A percentile compares a stretch with the other conserved stretches of the same genome.
These are phyloP conservation scores for Colletotrichum acutatum DNA, from an alignment of 2,329 filamentous ascomycete species.

Conservation along the genomic window DNA sequence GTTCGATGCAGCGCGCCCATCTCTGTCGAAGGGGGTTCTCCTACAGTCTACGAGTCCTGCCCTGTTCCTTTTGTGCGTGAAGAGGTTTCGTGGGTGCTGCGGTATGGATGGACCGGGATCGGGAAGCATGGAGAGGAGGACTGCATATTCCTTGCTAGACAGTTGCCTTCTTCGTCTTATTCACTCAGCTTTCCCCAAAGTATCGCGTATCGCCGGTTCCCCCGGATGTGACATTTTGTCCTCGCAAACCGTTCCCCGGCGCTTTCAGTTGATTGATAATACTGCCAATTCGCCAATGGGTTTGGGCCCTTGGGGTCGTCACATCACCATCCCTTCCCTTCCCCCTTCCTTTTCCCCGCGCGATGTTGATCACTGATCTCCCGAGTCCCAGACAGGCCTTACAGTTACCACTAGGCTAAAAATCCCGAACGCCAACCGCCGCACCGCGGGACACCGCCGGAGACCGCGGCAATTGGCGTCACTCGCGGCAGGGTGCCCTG, in stretches of 20 bases:
- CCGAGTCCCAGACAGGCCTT: background rate
- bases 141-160: background rate
- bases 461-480: conserved; percentile 12
- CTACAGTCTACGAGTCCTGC: background rate
- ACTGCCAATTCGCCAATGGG: background rate
- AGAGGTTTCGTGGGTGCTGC: background rate
- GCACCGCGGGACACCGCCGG: conserved; percentile 5
- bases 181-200: background rate
- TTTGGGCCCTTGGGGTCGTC: background rate
- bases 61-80: background rate
- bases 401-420: background rate
- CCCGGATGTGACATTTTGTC: conserved; percentile 4
- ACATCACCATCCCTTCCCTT: background rate
- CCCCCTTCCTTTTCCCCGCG: background rate
- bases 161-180: background rate
- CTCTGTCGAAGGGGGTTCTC: conserved; percentile 13
- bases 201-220: background rate
- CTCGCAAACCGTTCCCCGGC: background rate
- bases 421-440: conserved; percentile 6
- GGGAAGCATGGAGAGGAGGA: background rate
- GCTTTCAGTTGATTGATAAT: conserved; percentile 5
- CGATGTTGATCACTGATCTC: background rate
- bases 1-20: conserved; percentile 29
- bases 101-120: conserved; percentile 10
- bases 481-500: background rate